Base-by-base conservation (phyloP, 2,329 filamentous ascomycete genomes). In the Paracamarosporium sp. region DNA sequence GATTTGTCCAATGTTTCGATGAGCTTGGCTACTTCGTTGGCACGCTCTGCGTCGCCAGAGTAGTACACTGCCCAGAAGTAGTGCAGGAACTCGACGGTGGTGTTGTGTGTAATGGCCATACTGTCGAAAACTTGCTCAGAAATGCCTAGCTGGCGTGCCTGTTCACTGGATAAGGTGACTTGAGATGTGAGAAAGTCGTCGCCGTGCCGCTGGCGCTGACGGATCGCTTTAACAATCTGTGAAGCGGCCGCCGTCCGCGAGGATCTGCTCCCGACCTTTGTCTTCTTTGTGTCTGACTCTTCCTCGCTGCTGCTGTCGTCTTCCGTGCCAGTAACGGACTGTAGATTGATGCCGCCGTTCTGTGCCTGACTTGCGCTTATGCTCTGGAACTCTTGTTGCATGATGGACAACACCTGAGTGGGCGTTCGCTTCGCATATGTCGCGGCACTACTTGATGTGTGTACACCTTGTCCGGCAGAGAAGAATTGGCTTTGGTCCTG, bases 11-110 rank as follows among this genome's bases (percentile, higher is more conserved):
- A 83, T 9, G 93, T 94, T 73, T 96, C 91, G 7, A 90, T 88
- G 45, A 97, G 84, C 60, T 91, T 92, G 6, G 88, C 87, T 13
- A 97, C 83, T 77, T 99, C 94, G 40, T 84, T 83, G 0, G 92
- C 91, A 31, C 92, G 88, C 58, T 92, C 89, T 1, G 91, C 80
- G 71, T 97, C 92, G 13, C 93, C 94, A 0, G 93, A 97, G 25
- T 96, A 83, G 71, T 96, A 99, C 0, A 93, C 88, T 31, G 87
- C 85, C 94, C 94, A 99, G 80, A 99, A 99, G 75, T 98, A 96
- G 68, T 94, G 91, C n/a, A 99, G 81, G 70, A 98, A 99, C 72
- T 99, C 95, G 35, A 91, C 90, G 0, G 92, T 96, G 0, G 95
- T 99, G 52, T 93, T 93, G 74, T 98, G 93, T 0, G 94, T 97